Conservation (phyloP, 768 basidiomycete genomes). For the Boletus rex-veris region DNA sequence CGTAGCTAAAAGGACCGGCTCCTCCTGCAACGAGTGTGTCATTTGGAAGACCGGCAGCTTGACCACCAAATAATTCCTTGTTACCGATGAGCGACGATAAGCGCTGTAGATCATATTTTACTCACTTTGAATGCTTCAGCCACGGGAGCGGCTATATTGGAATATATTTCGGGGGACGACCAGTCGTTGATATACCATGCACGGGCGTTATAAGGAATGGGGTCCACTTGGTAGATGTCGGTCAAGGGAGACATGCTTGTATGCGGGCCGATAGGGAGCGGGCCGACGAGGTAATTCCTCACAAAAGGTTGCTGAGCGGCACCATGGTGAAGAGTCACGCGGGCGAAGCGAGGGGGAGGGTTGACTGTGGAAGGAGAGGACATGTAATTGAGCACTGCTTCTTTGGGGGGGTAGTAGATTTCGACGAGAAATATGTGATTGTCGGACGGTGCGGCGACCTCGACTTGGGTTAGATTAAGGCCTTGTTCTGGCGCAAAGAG, state of each 20-base stretch:
- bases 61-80: slow-evolving; percentile 50
- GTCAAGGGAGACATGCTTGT: slow-evolving; percentile 42
- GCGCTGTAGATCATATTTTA: neutral
- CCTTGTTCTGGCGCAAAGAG: slow-evolving; percentile 38
- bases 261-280: slow-evolving; percentile 43
- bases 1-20: slow-evolving; percentile 53
- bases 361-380: slow-evolving; percentile 26
- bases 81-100: neutral
- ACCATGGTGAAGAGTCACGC: slow-evolving; percentile 52
- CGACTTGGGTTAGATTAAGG: slow-evolving; percentile 47
- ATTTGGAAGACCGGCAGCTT: slow-evolving; percentile 40
- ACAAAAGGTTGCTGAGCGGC: slow-evolving; percentile 39
- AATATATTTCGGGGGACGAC: slow-evolving; percentile 27
- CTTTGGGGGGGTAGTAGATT: slow-evolving; percentile 46
- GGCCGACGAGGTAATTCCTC: slow-evolving; percentile 56
- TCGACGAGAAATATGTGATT: slow-evolving; percentile 53
- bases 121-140: slow-evolving; percentile 42
- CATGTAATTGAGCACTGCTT: slow-evolving; percentile 45
- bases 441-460: slow-evolving; percentile 37
- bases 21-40: slow-evolving; percentile 48
- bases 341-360: slow-evolving; percentile 41
- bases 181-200: slow-evolving; percentile 32
- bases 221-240: slow-evolving; percentile 50
- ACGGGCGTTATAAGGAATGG: slow-evolving; percentile 55
- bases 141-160: slow-evolving; percentile 34